Base-by-base conservation (phyloP, 306 rosid genomes). In the Ammopiptanthus mongolicus region DNA sequence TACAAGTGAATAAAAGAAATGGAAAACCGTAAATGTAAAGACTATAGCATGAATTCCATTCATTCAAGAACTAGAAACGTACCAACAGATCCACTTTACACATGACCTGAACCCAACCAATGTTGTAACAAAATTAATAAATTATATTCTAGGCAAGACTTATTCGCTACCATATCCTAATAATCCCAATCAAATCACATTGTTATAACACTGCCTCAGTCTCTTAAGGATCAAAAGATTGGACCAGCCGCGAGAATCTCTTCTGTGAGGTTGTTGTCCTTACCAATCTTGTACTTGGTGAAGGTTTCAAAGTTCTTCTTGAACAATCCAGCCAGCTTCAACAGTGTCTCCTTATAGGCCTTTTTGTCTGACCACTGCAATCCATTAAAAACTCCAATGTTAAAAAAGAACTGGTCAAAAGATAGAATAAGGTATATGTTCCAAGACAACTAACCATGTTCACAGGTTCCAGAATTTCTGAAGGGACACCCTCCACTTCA, bases 241-340 rank as follows among this genome's bases (percentile, higher is more conserved):
- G 97, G 97, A 79, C 97, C 97, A 2, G 93, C 96, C 23, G 88
- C 90, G 9, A 92, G 84, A 78, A 92, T 90, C 83, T 92, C 91
- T 66, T 85, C 84, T 2, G 93, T 88, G 55, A 90, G 85, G 55
- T 79, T 86, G 79, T 64, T 66, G 59, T 76, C 90, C 62, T 77
- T 76, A 9, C 97, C 97, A 62, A 92, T 87, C 83, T 79, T 88
- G 85, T 90, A 73, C 66, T 77, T 77, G 36, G 81, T 50, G 83
- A 92, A 92, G 8, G 81, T 87, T 55, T 80, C 90, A 36, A 92
- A 92, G 58, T 92, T 92, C 33, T 85, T 90, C 85, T 78, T 89
- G 89, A 92, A 92, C 73, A 92, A 58, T 8, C 90, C 86, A 34
- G 80, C 96, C 47, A 92, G 72, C 78, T 90, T 87, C 65, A 92